phyloP scores from a whole-genome alignment of 805 yeast genomes.

The Tetrapisispora arboricola region DNA sequence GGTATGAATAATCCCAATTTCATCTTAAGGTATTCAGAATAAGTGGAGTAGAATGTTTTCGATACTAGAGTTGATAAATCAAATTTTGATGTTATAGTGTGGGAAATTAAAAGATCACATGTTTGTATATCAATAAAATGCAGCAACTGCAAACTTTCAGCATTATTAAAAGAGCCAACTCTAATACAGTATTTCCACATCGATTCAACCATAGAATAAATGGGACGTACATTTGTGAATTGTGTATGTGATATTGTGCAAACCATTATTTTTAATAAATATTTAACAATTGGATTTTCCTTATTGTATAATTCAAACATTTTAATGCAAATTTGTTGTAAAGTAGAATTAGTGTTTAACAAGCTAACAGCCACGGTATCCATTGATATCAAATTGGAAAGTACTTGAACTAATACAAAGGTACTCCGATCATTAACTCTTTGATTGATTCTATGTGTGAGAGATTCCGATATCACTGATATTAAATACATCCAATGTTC shows the following conservation, averaged over 20 bases:
- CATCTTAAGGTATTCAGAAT: constrained; percentile 12
- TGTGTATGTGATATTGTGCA: constrained; percentile 34
- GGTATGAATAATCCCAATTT: constrained; percentile 6
- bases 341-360: constrained; percentile 6
- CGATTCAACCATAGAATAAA: constrained; percentile 31
- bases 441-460: constrained; percentile 8
- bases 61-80: not conserved
- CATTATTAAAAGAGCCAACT: constrained; percentile 35
- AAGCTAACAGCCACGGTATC: constrained; percentile 18
- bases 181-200: constrained; percentile 31
- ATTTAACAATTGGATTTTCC: constrained; percentile 26
- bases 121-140: constrained; percentile 37
- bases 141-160: constrained; percentile 35
- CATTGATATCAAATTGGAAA: constrained; percentile 17
- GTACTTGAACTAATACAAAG: constrained; percentile 19
- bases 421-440: constrained; percentile 20
- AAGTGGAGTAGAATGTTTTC: not conserved
- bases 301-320: constrained; percentile 17
- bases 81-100: not conserved
- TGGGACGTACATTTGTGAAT: constrained; percentile 31
- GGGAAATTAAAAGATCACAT: constrained; percentile 20
- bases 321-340: constrained; percentile 12
- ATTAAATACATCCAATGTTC: constrained; percentile 19
- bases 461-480: constrained; percentile 9
- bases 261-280: constrained; percentile 37